Conservation (phyloP, 768 basidiomycete species). For the Goffeauzyma gilvescens region DNA sequence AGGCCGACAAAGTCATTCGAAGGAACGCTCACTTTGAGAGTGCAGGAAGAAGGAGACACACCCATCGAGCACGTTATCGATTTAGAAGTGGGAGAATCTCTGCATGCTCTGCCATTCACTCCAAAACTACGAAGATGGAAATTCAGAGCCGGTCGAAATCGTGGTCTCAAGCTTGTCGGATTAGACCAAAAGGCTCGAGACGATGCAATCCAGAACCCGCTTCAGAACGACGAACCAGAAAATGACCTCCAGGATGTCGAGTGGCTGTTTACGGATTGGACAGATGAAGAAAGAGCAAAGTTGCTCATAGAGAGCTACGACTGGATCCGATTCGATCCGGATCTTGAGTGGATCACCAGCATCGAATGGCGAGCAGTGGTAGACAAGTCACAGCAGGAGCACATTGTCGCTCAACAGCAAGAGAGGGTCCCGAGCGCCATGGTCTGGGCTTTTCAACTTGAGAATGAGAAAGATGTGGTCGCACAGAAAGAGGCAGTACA, state of each 20-base stretch:
- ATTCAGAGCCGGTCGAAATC: too few relatives aligned
- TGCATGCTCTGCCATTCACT: constrained; percentile 89
- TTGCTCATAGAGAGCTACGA: constrained; percentile 96
- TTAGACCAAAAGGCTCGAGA: too few relatives aligned
- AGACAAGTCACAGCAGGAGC: neutral
- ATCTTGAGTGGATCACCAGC: constrained; percentile 95
- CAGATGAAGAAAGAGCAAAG: constrained; percentile 76
- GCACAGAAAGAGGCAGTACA: constrained; percentile 93
- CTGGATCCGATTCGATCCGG: constrained; percentile 97
- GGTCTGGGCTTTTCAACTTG: constrained; percentile 92
- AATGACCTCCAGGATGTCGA: constrained; percentile 36
- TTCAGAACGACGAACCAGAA: constrained; percentile 85
- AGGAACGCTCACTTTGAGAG: constrained; percentile 94
- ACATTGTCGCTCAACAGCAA: neutral
- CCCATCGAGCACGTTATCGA: constrained; percentile 97
- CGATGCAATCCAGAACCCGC: constrained; percentile 64
- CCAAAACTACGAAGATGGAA: constrained; percentile 21
- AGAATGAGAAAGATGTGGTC: constrained; percentile 86
- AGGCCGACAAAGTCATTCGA: constrained; percentile 58
- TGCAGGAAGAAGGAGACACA: constrained; percentile 97
- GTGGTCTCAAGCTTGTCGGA: too few relatives aligned
- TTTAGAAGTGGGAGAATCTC: constrained; percentile 70
- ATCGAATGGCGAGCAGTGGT: constrained; percentile 39
- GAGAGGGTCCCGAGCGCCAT: constrained; percentile 54
- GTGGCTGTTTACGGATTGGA: constrained; percentile 97